These are phyloP conservation scores for Nitzschia sp. DNA, from an alignment of 108 stramenopile species.

Conservation along the genomic window DNA sequence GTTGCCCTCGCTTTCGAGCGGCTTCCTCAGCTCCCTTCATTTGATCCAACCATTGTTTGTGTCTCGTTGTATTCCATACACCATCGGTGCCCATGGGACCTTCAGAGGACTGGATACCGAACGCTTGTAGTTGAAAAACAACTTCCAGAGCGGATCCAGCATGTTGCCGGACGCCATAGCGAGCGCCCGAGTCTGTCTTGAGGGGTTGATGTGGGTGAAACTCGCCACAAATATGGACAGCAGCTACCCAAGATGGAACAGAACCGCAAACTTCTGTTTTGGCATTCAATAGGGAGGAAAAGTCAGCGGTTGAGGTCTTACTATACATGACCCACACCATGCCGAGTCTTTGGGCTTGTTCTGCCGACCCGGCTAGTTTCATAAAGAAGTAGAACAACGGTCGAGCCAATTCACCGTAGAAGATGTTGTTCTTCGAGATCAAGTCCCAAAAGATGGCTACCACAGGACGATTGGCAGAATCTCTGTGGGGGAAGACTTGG, in stretches of 20 bases:
- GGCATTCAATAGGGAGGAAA: neutral
- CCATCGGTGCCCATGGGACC: constrained; percentile 12
- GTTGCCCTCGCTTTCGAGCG: neutral
- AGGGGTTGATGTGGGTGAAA: neutral
- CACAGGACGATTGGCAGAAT: neutral
- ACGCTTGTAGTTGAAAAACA: neutral
- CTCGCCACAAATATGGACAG: neutral
- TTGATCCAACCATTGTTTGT: neutral
- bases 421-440: too few relatives aligned
- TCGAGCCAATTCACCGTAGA: too few relatives aligned
- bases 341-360: neutral
- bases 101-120: neutral
- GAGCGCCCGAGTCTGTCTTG: neutral
- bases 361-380: too few relatives aligned
- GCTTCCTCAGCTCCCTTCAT: neutral
- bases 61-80: neutral
- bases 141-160: neutral
- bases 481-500: neutral
- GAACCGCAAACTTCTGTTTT: neutral
- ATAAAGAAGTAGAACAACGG: too few relatives aligned
- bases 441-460: too few relatives aligned
- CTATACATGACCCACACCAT: neutral
- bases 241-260: neutral
- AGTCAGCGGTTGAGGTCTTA: neutral
- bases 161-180: constrained; percentile 6